phyloP scores from a whole-genome alignment of 2,329 filamentous ascomycete genomes.

The Lachnellula arida region DNA sequence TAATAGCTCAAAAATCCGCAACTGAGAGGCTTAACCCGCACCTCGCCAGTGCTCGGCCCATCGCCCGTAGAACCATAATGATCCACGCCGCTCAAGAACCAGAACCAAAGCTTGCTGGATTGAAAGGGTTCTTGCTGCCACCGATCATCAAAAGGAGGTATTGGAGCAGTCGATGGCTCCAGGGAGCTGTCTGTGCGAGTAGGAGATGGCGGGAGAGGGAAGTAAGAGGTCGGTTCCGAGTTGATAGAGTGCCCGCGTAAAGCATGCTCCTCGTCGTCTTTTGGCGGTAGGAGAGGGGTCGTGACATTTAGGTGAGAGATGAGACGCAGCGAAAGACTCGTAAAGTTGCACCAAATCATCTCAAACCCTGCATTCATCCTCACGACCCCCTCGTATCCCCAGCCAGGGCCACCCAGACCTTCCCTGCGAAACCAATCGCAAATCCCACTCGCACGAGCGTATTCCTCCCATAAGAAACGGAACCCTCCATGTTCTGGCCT shows the following conservation, averaged over 20 bases:
- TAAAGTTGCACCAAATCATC: conserved; percentile 49
- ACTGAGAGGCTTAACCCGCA: conserved; percentile 35
- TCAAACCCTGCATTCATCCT: conserved; percentile 50
- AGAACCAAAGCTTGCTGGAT: conserved; percentile 38
- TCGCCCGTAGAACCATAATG: conserved; percentile 39
- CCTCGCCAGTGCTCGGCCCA: conserved; percentile 39
- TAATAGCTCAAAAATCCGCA: conserved; percentile 46
- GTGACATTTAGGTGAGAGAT: conserved; percentile 44
- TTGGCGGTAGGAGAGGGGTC: conserved; percentile 34
- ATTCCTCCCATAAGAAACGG: conserved; percentile 41
- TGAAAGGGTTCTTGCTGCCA: conserved; percentile 37
- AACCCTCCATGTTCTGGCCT: conserved; percentile 21
- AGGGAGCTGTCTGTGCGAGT: conserved; percentile 34
- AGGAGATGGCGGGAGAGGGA: conserved; percentile 35
- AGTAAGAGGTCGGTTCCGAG: conserved; percentile 27
- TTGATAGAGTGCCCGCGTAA: background rate
- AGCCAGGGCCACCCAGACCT: conserved; percentile 40
- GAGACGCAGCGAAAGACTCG: conserved; percentile 39
- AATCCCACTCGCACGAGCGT: conserved; percentile 42
- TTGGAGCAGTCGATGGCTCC: conserved; percentile 33
- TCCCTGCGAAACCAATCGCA: conserved; percentile 41
- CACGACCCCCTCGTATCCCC: conserved; percentile 46
- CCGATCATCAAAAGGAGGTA: conserved; percentile 35
- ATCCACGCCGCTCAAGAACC: conserved; percentile 41
- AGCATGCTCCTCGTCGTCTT: conserved; percentile 9